Base-by-base conservation (phyloP, 2,329 filamentous ascomycete genomes). In the Emydomyces testavorans region DNA sequence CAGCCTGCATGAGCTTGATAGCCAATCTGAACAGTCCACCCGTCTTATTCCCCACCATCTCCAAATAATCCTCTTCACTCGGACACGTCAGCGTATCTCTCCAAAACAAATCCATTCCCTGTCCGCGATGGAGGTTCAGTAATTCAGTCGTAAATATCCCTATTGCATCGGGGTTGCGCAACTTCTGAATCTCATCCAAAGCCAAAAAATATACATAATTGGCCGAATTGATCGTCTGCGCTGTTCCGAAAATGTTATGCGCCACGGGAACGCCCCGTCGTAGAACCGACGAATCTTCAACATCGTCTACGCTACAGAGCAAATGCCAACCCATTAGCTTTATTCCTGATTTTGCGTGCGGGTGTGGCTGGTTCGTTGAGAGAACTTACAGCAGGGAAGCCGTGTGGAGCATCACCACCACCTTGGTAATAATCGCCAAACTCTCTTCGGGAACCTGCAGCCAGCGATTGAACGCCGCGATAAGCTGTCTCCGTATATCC, bases 171-270 rank as follows among this genome's bases (percentile, higher is more conserved):
- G 57, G 56, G 35, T 60, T 62, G 1, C 54, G 52, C 1, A 68
- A 56, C 16, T 61, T 53, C 7, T 58, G 52, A 2, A 65, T 52
- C 31, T 65, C 60, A 24, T 61, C 54, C 42, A 65, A 54, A 6
- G 64, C 63, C 11, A 64, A 53, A 37, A 71, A 65, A 44, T 67
- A 69, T 10, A 65, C 56, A 48, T 64, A 68, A 50, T 69, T 72
- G 6, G 67, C 69, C n/a, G 61, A 64, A 57, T 72, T 72, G 53
- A 72, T 69, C 2, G 69, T 69, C 49, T 69, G 69, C 2, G 65
- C 57, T 1, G 58, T 56, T 5, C 70, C 70, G 52, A 68, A 72
- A 32, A 72, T 62, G 35, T 55, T 62, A 53, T 72, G 69, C 0
- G 68, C 62, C 1, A 65, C 64, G 1, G 70, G 68, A 1, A 62